Evolutionary conservation across 176 grass and related monocot species (phyloP).

Genomic region (Guadua angustifolia): DNA sequence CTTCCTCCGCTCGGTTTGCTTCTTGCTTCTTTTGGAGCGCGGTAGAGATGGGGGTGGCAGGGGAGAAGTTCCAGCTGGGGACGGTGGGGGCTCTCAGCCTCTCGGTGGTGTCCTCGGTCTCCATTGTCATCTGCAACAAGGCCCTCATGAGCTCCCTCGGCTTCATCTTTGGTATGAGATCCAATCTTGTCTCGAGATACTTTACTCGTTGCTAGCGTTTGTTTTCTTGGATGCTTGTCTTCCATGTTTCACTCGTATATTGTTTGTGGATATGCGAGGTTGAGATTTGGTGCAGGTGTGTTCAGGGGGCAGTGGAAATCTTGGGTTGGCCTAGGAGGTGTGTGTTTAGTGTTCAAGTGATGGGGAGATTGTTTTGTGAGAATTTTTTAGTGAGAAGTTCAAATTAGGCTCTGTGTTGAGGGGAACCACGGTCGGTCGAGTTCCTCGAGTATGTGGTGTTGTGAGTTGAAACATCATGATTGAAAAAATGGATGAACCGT

Average conservation of each 20-base stretch:
- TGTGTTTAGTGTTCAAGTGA: not conserved
- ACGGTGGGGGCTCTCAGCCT: slow-evolving; percentile 89
- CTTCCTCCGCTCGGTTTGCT: not conserved
- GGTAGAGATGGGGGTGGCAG: slow-evolving; percentile 73
- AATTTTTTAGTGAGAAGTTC: not conserved
- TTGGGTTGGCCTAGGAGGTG: slow-evolving; percentile 4
- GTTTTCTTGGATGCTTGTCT: slow-evolving; percentile 10
- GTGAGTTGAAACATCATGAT: not conserved
- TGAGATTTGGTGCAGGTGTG: slow-evolving; percentile 18
- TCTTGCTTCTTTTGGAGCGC: slow-evolving; percentile 9
- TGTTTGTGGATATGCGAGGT: not conserved
- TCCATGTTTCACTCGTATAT: not conserved
- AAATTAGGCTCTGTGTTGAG: not conserved
- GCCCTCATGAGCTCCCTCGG: slow-evolving; percentile 93
- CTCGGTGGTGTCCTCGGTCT: slow-evolving; percentile 95
- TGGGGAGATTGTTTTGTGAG: not conserved
- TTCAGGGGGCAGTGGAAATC: not conserved
- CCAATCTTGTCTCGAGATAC: slow-evolving; percentile 45
- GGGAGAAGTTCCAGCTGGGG: slow-evolving; percentile 90
- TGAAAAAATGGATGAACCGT: slow-evolving; percentile 16
- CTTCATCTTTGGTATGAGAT: slow-evolving; percentile 92
- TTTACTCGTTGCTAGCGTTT: not conserved
- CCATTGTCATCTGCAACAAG: slow-evolving; percentile 99
- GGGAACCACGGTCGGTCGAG: not conserved
- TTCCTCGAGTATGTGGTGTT: not conserved